Conservation (phyloP, 768 basidiomycete genomes). For the Candolleomyces aberdarensis region DNA sequence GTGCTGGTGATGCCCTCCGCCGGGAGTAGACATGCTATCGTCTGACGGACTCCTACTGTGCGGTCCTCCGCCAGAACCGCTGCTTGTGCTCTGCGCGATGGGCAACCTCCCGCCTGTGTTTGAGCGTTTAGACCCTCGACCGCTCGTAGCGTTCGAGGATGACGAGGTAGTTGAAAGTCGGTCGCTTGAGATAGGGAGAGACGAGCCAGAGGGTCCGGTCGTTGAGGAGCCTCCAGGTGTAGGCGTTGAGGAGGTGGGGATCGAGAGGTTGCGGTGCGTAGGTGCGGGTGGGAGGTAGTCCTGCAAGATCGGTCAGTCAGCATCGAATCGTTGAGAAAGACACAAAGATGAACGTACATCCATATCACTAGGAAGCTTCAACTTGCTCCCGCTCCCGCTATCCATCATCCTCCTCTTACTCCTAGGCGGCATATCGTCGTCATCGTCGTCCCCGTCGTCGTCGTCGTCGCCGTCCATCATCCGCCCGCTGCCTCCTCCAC, state of each 20-base stretch:
- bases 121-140: not conserved
- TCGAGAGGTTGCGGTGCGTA: not conserved
- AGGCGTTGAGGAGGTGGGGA: not conserved
- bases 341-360: conserved; percentile 15
- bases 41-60: not conserved
- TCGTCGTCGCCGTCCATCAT: conserved; percentile 39
- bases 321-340: not conserved
- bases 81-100: not conserved
- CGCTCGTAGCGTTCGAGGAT: not conserved
- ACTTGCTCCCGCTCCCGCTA: conserved; percentile 25
- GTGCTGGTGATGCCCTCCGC: not conserved
- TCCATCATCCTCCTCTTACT: conserved; percentile 21
- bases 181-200: not conserved
- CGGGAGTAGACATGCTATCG: not conserved
- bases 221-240: not conserved
- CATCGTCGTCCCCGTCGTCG: conserved; percentile 33
- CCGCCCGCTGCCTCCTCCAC: conserved; percentile 33
- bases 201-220: not conserved
- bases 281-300: conserved; percentile 16
- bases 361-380: conserved; percentile 24
- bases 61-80: not conserved
- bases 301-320: conserved; percentile 13
- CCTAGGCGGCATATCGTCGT: conserved; percentile 7
- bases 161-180: not conserved
- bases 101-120: not conserved